Conservation (phyloP, 495 filamentous ascomycete species). For the Margaritispora aquatica region DNA sequence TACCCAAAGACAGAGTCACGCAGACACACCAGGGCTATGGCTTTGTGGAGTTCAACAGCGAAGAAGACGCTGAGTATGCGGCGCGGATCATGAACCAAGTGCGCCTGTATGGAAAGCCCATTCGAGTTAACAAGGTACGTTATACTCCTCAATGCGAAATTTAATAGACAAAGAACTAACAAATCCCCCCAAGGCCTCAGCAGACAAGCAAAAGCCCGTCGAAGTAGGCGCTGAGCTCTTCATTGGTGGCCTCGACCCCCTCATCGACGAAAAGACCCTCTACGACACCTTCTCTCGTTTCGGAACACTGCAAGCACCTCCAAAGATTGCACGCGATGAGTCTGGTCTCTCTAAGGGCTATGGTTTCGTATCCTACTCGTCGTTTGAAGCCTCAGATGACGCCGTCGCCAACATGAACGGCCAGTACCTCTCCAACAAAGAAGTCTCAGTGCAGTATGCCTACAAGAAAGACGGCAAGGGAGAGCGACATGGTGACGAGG, state of each 20-base stretch:
- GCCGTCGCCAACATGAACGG: constrained; percentile 92
- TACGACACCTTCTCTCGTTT: constrained; percentile 97
- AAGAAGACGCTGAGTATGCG: constrained; percentile 96
- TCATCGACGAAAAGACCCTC: constrained; percentile 94
- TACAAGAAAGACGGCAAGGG: constrained; percentile 99
- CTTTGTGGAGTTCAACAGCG: constrained; percentile 95
- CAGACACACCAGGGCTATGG: constrained; percentile 97
- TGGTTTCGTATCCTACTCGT: constrained; percentile 90
- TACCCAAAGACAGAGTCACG: constrained; percentile 96
- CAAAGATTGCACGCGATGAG: constrained; percentile 93
- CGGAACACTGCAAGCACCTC: constrained; percentile 72
- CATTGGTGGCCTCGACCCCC: constrained; percentile 89
- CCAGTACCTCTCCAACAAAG: constrained; percentile 95
- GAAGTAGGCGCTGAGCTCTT: constrained; percentile 97
- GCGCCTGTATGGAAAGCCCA: constrained; percentile 86
- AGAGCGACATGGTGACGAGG: constrained; percentile 90
- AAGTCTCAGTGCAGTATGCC: constrained; percentile 92
- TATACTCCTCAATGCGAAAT: too few species aligned
- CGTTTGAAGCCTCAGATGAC: constrained; percentile 91
- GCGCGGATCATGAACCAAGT: constrained; percentile 96
- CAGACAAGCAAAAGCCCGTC: constrained; percentile 93
- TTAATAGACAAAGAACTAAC: too few species aligned
- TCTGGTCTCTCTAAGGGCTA: constrained; percentile 90
- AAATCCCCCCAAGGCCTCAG: constrained; percentile 65
- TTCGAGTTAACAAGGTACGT: constrained; percentile 85